These are phyloP conservation scores for Phytophthora idaei DNA, from an alignment of 352 stramenopile genomes.

Conservation along the genomic window DNA sequence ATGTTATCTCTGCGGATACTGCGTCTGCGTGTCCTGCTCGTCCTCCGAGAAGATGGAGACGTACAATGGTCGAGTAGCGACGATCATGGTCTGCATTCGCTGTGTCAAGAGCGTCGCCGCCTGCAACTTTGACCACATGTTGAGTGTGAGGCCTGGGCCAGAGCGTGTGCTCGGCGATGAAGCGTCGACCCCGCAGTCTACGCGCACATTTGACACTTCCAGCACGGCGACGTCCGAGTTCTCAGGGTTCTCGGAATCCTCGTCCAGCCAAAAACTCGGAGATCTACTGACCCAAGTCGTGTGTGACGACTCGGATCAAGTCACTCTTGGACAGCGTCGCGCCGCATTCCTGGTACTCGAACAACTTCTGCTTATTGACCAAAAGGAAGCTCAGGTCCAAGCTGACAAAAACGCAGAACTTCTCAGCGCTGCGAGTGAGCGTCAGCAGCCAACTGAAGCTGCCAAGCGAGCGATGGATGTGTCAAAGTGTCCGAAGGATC, in stretches of 20 bases:
- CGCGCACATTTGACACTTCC: slow-evolving; percentile 5
- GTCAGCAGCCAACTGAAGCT: neutral
- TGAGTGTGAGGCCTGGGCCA: slow-evolving; percentile 15
- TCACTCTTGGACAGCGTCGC: slow-evolving; percentile 1
- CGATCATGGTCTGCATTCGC: slow-evolving; percentile 32
- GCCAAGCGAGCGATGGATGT: slow-evolving; percentile 28
- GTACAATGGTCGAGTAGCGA: slow-evolving; percentile 31
- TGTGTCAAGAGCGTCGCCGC: slow-evolving; percentile 24
- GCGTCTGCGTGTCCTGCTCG: slow-evolving; percentile 33
- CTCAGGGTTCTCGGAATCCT: slow-evolving; percentile 2
- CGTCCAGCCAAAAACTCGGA: slow-evolving; percentile 24
- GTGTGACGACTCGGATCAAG: slow-evolving; percentile 7
- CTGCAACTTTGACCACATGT: slow-evolving; percentile 37
- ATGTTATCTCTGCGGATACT: slow-evolving; percentile 41
- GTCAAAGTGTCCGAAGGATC: slow-evolving; percentile 22
- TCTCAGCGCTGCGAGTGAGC: neutral
- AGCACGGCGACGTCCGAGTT: neutral
- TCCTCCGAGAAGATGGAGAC: slow-evolving; percentile 37
- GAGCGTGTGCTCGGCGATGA: slow-evolving; percentile 20
- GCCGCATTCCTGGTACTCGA: slow-evolving; percentile 31
- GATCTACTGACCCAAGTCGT: slow-evolving; percentile 25
- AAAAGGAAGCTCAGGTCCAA: slow-evolving; percentile 19
- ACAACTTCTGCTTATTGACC: slow-evolving; percentile 23
- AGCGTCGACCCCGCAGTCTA: neutral
- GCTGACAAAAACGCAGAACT: slow-evolving; percentile 21